A percentile compares a stretch with the other conserved stretches of the same genome.
Conservation (phyloP, 2,329 filamentous ascomycete species). For the Sporothrix humicola region DNA sequence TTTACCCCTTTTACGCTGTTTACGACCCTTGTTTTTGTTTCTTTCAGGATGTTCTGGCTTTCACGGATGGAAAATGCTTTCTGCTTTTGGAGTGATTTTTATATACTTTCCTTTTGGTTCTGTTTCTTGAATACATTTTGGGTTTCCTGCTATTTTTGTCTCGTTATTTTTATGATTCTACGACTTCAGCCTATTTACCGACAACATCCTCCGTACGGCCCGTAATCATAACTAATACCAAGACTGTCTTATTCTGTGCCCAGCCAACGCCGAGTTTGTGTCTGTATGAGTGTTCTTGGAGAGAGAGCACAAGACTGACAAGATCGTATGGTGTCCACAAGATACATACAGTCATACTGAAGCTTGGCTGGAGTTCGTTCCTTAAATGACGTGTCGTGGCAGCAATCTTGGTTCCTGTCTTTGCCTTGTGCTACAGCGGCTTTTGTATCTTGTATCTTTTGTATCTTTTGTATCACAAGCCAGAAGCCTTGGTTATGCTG, state of each 20-base stretch:
- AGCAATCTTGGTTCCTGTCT: not conserved
- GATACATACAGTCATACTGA: not conserved
- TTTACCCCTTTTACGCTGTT: not conserved
- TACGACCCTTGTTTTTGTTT: constrained; percentile 22
- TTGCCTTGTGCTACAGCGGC: not conserved
- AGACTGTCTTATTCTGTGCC: not conserved
- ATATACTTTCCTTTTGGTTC: not conserved
- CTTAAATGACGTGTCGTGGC: not conserved
- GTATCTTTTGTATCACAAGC: too few relatives aligned
- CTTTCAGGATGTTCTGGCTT: not conserved
- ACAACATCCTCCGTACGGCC: not conserved
- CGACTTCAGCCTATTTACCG: not conserved
- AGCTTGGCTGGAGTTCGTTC: too few relatives aligned
- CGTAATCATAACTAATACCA: not conserved
- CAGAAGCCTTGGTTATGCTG: too few relatives aligned
- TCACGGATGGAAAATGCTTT: not conserved
- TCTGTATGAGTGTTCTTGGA: too few relatives aligned
- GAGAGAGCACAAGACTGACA: too few relatives aligned
- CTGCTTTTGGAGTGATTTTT: constrained; percentile 12
- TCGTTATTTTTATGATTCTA: too few relatives aligned
- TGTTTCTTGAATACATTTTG: not conserved
- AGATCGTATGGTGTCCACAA: not conserved
- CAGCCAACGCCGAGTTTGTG: too few relatives aligned
- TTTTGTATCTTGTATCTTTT: too few relatives aligned
- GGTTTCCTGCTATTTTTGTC: too few relatives aligned